Evolutionary conservation across 2,329 filamentous ascomycete species (phyloP).

Genomic region (Neofusicoccum umdonicola): DNA sequence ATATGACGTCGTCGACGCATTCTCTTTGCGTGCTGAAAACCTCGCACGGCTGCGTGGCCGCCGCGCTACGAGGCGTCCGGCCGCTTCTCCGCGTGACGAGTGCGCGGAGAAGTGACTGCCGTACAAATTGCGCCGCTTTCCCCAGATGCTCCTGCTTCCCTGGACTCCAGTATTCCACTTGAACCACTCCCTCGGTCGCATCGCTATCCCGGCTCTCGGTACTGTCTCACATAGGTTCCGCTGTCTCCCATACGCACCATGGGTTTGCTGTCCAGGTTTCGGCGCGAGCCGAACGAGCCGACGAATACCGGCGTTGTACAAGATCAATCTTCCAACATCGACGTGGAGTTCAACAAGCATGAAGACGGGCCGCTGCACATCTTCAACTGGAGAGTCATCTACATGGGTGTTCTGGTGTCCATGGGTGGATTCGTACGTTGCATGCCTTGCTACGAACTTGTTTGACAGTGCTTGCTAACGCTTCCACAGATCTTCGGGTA

Average conservation of each 20-base stretch:
- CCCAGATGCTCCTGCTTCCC: background rate
- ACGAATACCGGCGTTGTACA: background rate
- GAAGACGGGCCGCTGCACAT: conserved; percentile 1
- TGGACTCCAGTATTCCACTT: background rate
- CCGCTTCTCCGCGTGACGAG: background rate
- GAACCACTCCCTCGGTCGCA: background rate
- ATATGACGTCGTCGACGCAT: background rate
- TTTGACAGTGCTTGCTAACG: background rate
- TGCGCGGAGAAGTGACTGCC: background rate
- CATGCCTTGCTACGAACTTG: background rate
- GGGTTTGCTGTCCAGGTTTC: background rate
- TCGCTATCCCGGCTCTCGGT: background rate
- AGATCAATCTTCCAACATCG: background rate
- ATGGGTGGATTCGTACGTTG: conserved; percentile 32
- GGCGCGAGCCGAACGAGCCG: conserved; percentile 4
- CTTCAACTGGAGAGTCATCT: conserved; percentile 5
- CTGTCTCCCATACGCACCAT: background rate
- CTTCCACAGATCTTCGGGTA: conserved; percentile 31
- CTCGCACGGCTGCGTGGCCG: background rate
- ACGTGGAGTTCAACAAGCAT: conserved; percentile 1
- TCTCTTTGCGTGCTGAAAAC: background rate
- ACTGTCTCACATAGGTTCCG: background rate
- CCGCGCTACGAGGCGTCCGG: background rate
- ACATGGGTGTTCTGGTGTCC: conserved; percentile 34
- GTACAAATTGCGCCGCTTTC: background rate